Percentiles rank a stretch among this genome's conserved stretches.
Evolutionary conservation across 78 protist genomes (phyloP).

Genomic region (Dictyostelium discoideum): DNA sequence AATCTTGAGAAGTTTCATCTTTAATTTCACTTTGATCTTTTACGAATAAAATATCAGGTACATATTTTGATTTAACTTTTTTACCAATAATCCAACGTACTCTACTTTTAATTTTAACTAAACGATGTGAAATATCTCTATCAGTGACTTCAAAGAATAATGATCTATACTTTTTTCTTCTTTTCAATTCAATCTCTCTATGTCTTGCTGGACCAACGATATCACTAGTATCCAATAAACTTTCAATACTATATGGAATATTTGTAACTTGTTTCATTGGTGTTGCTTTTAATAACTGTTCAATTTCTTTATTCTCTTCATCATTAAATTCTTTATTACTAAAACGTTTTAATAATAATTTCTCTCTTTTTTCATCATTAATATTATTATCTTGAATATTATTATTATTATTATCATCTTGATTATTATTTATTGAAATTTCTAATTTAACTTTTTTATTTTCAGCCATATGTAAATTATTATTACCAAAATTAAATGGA

Average conservation of each 20-base stretch:
- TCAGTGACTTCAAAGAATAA: conserved; percentile 21
- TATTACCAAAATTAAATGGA: neutral
- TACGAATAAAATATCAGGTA: conserved; percentile 42
- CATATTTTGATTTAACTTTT: conserved; percentile 53
- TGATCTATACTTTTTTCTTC: neutral
- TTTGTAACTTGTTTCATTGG: neutral
- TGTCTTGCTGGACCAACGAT: neutral
- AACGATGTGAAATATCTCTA: conserved; percentile 15
- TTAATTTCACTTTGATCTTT: conserved; percentile 5
- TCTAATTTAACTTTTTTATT: conserved; percentile 14
- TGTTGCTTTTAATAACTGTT: neutral
- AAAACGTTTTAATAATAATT: neutral
- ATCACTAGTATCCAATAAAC: neutral
- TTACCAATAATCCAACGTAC: conserved; percentile 12
- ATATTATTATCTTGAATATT: neutral
- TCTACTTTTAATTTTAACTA: neutral
- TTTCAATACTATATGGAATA: neutral
- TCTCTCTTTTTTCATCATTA: neutral
- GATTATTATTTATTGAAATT: neutral
- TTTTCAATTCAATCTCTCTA: neutral
- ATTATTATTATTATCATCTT: neutral
- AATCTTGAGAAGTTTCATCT: conserved; percentile 3
- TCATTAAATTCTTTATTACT: neutral
- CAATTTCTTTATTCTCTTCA: neutral
- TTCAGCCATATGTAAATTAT: neutral